A percentile compares a stretch with the other conserved stretches of the same genome.
These are phyloP conservation scores for Phaffia rhodozyma DNA, from an alignment of 1,284 basidiomycete genomes.

Conservation along the genomic window DNA sequence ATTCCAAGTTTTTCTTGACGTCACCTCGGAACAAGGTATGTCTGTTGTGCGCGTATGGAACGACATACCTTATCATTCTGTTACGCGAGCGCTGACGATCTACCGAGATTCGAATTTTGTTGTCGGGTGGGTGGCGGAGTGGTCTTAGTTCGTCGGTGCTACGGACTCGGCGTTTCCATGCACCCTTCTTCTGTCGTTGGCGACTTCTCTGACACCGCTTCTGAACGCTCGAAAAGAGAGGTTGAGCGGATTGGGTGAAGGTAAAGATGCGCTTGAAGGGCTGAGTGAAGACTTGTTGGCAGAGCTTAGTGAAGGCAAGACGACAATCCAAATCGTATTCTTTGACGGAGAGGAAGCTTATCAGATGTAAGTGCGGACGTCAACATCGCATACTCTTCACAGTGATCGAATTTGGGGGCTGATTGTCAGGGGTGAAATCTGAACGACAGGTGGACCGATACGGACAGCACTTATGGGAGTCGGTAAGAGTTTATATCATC, in stretches of 20 bases:
- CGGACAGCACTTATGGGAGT: constrained; percentile 88
- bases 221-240: constrained; percentile 51
- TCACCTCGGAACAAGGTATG: constrained; percentile 60
- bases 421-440: neutral
- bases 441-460: constrained; percentile 54
- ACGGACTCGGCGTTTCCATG: constrained; percentile 96
- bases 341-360: constrained; percentile 99
- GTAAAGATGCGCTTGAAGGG: constrained; percentile 35
- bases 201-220: constrained; percentile 61
- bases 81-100: too few relatives aligned
- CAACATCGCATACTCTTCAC: too few relatives aligned
- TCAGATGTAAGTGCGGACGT: constrained; percentile 29
- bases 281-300: constrained; percentile 35
- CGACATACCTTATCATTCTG: too few relatives aligned
- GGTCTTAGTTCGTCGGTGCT: constrained; percentile 75
- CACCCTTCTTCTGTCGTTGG: constrained; percentile 82
- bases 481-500: constrained; percentile 41
- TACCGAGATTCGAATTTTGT: too few relatives aligned
- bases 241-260: constrained; percentile 40
- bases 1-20: constrained; percentile 76
- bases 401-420: neutral
- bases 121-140: too few relatives aligned
- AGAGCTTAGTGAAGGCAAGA: constrained; percentile 63
- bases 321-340: constrained; percentile 87
- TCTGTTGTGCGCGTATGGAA: constrained; percentile 7